Conservation (phyloP, 306 rosid species). For the Albizia julibrissin region DNA sequence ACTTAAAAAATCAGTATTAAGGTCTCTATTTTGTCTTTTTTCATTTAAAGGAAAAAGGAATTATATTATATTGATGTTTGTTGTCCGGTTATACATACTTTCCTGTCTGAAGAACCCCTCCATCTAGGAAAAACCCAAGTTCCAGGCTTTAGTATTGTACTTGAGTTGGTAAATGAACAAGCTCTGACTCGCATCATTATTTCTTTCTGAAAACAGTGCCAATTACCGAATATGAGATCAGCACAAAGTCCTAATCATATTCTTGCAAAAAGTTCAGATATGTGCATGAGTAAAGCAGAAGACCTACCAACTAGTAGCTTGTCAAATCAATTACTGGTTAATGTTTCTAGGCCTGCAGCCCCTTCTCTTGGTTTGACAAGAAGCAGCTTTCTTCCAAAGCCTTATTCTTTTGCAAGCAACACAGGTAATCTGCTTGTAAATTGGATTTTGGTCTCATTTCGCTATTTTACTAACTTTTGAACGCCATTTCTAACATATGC, state of each 20-base stretch:
- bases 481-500: slow-evolving; percentile 21
- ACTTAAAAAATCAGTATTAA: not conserved
- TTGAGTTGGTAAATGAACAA: slow-evolving; percentile 24
- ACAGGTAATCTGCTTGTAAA: slow-evolving; percentile 54
- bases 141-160: slow-evolving; percentile 28
- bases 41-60: not conserved
- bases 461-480: slow-evolving; percentile 16
- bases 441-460: slow-evolving; percentile 25
- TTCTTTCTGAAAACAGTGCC: slow-evolving; percentile 54
- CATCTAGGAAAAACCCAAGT: not conserved
- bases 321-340: slow-evolving; percentile 62
- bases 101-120: slow-evolving; percentile 6
- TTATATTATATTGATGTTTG: not conserved
- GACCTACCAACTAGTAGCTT: slow-evolving; percentile 48
- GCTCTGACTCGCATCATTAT: slow-evolving; percentile 32
- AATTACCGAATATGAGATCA: slow-evolving; percentile 37
- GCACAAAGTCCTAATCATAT: slow-evolving; percentile 49
- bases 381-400: slow-evolving; percentile 57
- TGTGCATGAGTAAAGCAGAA: slow-evolving; percentile 49
- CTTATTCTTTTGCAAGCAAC: slow-evolving; percentile 65
- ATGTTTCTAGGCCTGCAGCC: slow-evolving; percentile 62
- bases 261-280: slow-evolving; percentile 57
- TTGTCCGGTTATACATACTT: slow-evolving; percentile 18
- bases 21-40: not conserved
- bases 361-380: slow-evolving; percentile 63